A percentile compares a stretch with the other conserved stretches of the same genome.
Conservation (phyloP, 345 rosid genomes). For the Populus davidiana region DNA sequence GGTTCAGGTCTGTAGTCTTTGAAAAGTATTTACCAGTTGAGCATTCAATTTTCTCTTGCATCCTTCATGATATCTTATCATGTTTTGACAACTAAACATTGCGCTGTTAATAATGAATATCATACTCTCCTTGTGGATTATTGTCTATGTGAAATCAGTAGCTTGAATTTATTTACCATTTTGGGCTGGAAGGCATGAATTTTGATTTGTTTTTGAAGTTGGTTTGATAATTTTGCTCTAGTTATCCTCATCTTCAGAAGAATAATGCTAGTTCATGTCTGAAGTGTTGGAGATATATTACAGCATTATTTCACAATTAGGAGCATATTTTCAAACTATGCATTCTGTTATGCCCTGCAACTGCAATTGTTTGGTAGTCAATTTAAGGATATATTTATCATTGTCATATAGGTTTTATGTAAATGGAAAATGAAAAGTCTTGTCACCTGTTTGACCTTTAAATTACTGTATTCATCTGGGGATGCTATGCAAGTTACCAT, state of each 20-base stretch:
- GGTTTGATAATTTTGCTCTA: background rate
- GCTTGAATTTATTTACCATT: background rate
- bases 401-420: background rate
- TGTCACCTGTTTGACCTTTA: too few species aligned
- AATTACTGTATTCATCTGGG: background rate
- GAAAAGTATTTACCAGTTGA: background rate
- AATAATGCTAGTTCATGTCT: background rate
- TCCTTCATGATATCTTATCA: background rate
- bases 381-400: background rate
- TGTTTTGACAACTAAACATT: background rate
- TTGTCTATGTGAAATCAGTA: background rate
- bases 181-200: background rate
- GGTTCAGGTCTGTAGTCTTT: constrained; percentile 59
- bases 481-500: background rate
- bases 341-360: background rate
- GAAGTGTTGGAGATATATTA: background rate
- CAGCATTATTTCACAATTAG: background rate
- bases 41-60: constrained; percentile 1
- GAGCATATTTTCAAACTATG: background rate
- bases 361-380: background rate
- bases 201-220: background rate
- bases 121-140: background rate
- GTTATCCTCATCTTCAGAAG: background rate
- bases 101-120: background rate
- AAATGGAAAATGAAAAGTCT: too few species aligned